phyloP scores from a whole-genome alignment of 2,329 filamentous ascomycete genomes.

The Sporothrix protearum region DNA sequence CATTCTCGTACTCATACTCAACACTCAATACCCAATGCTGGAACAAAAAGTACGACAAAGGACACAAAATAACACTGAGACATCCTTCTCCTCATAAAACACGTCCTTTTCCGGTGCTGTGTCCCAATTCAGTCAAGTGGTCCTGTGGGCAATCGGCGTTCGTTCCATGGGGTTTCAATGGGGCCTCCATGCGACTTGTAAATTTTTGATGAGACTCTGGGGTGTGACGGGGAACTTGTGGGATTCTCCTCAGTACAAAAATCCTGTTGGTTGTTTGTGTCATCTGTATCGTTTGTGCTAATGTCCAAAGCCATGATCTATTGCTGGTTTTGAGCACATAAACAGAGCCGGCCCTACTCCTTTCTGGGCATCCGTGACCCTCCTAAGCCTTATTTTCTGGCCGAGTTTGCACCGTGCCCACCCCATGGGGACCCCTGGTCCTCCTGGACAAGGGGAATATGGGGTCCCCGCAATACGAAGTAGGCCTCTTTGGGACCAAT shows the following conservation, averaged over 20 bases:
- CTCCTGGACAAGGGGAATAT: not conserved
- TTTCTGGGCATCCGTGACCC: not conserved
- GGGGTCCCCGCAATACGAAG: not conserved
- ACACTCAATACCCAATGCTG: no score
- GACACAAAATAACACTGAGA: not conserved
- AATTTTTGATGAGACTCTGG: not conserved
- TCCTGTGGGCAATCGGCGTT: not conserved
- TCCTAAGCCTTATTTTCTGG: not conserved
- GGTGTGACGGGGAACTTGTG: not conserved
- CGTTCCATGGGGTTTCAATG: not conserved
- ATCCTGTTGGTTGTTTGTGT: not conserved
- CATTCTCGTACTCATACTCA: no score
- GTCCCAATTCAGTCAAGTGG: not conserved
- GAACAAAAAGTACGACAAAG: not conserved
- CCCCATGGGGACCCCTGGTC: not conserved
- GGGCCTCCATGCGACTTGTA: not conserved
- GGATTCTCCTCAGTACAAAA: not conserved
- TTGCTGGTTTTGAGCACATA: not conserved
- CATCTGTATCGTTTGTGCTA: not conserved
- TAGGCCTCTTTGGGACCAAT: not conserved
- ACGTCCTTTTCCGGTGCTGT: not conserved
- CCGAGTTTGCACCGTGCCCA: constrained; percentile 5
- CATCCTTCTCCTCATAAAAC: not conserved
- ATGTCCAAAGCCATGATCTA: not conserved
- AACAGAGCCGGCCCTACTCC: not conserved